These are phyloP conservation scores for Ceriops zippeliana DNA, from an alignment of 345 rosid genomes.

Conservation along the genomic window DNA sequence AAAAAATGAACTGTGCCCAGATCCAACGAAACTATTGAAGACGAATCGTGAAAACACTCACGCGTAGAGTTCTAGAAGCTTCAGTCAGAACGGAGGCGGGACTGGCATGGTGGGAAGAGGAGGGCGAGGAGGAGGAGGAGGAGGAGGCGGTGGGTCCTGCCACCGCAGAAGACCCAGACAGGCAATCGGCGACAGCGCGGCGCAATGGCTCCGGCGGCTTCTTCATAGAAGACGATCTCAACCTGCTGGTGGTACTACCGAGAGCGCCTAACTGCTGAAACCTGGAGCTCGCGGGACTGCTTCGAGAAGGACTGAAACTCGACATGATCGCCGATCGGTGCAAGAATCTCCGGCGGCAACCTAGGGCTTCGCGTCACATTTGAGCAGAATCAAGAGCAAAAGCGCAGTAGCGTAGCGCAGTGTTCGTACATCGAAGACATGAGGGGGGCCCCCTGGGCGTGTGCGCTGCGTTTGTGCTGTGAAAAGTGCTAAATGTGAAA, in stretches of 20 bases:
- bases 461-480: neutral
- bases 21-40: conserved; percentile 21
- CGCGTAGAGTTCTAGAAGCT: conserved; percentile 94
- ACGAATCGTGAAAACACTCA: conserved; percentile 31
- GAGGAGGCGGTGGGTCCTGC: conserved; percentile 41
- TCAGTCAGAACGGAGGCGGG: conserved; percentile 55
- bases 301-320: conserved; percentile 53
- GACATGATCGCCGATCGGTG: conserved; percentile 31
- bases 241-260: conserved; percentile 52
- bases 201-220: conserved; percentile 98
- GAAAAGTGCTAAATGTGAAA: neutral
- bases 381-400: neutral
- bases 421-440: neutral
- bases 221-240: conserved; percentile 77
- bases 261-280: conserved; percentile 41
- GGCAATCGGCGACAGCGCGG: conserved; percentile 84
- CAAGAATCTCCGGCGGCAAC: conserved; percentile 6
- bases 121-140: conserved; percentile 33
- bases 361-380: neutral
- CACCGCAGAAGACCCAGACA: conserved; percentile 43
- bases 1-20: conserved; percentile 26
- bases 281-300: conserved; percentile 65
- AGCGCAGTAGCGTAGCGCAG: neutral
- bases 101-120: conserved; percentile 52
- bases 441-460: neutral